These are phyloP conservation scores for Boletus rex-veris DNA, from an alignment of 768 basidiomycete species.

Conservation along the genomic window DNA sequence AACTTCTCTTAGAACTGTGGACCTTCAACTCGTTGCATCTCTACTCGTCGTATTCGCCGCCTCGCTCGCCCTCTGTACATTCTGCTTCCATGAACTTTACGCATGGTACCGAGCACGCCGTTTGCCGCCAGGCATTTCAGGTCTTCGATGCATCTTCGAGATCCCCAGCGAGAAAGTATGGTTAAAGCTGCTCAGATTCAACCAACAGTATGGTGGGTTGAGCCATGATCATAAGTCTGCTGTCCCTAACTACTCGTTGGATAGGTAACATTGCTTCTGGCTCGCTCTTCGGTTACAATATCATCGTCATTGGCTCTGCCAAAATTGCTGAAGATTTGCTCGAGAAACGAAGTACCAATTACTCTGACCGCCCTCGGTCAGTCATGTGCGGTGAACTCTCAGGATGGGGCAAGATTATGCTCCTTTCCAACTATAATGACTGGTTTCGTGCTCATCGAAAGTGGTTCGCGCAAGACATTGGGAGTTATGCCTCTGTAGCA, in stretches of 20 bases:
- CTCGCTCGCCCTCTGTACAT: not conserved
- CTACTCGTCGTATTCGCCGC: not conserved
- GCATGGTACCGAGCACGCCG: not conserved
- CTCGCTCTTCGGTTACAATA: slow-evolving; percentile 26
- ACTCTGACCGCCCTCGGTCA: slow-evolving; percentile 31
- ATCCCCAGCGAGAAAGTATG: slow-evolving; percentile 9
- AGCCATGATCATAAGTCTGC: not conserved
- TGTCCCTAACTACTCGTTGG: not conserved
- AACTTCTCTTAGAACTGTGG: not conserved
- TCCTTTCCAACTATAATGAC: slow-evolving; percentile 10
- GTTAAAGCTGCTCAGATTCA: slow-evolving; percentile 12
- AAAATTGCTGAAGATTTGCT: slow-evolving; percentile 41
- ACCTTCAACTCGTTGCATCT: not conserved
- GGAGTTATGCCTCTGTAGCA: not conserved
- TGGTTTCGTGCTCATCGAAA: slow-evolving; percentile 18
- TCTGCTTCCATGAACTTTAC: not conserved
- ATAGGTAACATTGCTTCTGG: slow-evolving; percentile 18
- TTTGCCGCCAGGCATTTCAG: slow-evolving; percentile 15
- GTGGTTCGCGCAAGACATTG: slow-evolving; percentile 14
- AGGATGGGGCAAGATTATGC: slow-evolving; percentile 20
- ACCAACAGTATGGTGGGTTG: slow-evolving; percentile 12
- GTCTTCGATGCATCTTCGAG: slow-evolving; percentile 9
- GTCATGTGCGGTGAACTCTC: slow-evolving; percentile 20
- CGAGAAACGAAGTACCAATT: slow-evolving; percentile 43
- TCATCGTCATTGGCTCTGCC: slow-evolving; percentile 44